Conservation (phyloP, 2,329 filamentous ascomycete species). For the Trichoderma hamatum region DNA sequence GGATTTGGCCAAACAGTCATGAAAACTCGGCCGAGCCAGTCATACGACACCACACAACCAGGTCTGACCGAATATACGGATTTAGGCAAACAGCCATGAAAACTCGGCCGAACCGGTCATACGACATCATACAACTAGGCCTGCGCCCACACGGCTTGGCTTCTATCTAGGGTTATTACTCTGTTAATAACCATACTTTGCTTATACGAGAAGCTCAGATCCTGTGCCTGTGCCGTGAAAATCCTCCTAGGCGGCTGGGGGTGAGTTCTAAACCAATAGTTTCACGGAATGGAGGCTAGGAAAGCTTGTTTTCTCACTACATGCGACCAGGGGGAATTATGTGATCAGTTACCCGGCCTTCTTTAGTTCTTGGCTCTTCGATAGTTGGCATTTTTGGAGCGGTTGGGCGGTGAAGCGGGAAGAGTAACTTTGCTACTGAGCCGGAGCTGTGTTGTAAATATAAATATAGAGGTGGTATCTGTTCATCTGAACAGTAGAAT, state of each 20-base stretch:
- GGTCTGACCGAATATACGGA: neutral
- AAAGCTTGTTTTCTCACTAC: neutral
- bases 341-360: neutral
- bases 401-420: too few relatives aligned
- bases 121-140: neutral
- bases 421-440: neutral
- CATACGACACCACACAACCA: neutral
- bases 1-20: neutral
- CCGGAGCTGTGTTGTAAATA: neutral
- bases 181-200: neutral
- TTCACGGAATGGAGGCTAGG: neutral
- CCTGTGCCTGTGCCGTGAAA: neutral
- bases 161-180: neutral
- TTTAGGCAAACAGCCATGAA: neutral
- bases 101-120: neutral
- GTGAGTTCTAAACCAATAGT: neutral
- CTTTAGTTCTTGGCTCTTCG: neutral
- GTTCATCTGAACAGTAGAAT: neutral
- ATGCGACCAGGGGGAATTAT: neutral
- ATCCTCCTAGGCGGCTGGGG: neutral
- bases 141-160: neutral
- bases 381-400: too few relatives aligned
- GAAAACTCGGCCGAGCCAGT: neutral
- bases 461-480: slow-evolving; percentile 4
- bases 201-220: neutral